Evolutionary conservation across 768 basidiomycete genomes (phyloP).

Genomic region (Gelatoporia subvermispora): DNA sequence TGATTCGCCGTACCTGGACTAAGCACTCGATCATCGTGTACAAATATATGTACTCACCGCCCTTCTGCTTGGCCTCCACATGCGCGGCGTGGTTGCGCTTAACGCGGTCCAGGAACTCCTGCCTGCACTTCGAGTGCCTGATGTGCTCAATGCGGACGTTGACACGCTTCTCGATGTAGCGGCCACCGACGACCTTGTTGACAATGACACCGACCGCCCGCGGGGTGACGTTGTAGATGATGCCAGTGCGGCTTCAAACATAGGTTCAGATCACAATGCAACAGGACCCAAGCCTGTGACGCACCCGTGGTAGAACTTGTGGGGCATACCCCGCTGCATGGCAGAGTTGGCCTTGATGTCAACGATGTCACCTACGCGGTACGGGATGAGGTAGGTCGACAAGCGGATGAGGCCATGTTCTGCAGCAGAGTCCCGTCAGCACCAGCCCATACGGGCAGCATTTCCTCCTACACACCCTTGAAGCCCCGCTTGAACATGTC

Average conservation of each 20-base stretch:
- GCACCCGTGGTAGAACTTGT: conserved; percentile 97
- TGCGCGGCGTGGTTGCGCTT: conserved; percentile 85
- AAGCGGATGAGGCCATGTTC: conserved; percentile 87
- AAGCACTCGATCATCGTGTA: neutral
- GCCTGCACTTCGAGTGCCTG: conserved; percentile 93
- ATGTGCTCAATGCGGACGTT: conserved; percentile 97
- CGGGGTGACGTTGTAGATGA: conserved; percentile 97
- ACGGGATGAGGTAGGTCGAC: conserved; percentile 91
- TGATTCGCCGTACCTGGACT: conserved; percentile 22
- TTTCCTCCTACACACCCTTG: conserved; percentile 66
- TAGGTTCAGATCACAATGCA: neutral
- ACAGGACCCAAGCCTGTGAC: conserved; percentile 31
- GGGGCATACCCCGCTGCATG: conserved; percentile 99
- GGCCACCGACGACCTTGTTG: conserved; percentile 97
- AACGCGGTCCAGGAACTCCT: conserved; percentile 96
- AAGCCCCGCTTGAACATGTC: conserved; percentile 99
- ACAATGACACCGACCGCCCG: conserved; percentile 94
- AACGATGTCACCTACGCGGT: conserved; percentile 95
- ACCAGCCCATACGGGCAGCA: neutral
- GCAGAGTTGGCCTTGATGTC: conserved; percentile 99
- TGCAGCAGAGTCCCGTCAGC: conserved; percentile 28
- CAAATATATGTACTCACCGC: conserved; percentile 43
- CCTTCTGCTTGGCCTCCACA: conserved; percentile 83
- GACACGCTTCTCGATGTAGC: conserved; percentile 99
- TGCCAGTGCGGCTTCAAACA: conserved; percentile 81